A percentile compares a stretch with the other conserved stretches of the same genome.
These are phyloP conservation scores for Fusarium tuaranense DNA, from an alignment of 2,329 filamentous ascomycete genomes.

Conservation along the genomic window DNA sequence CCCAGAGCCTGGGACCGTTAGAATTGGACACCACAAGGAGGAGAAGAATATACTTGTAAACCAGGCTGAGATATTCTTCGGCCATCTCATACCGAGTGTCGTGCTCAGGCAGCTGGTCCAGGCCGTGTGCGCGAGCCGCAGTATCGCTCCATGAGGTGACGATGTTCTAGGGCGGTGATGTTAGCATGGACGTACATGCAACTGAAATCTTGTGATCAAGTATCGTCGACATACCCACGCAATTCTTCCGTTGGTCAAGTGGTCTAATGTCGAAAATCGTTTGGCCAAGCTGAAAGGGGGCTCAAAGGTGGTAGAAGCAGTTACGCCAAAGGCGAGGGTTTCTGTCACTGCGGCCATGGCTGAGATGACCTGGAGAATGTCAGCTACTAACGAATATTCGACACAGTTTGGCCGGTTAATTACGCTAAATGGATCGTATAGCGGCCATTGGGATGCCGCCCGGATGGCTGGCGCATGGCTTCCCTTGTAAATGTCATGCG, in stretches of 20 bases:
- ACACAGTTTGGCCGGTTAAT: background rate
- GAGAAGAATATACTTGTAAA: constrained; percentile 48
- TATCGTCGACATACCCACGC: constrained; percentile 54
- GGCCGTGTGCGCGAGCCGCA: constrained; percentile 71
- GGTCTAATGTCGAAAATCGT: constrained; percentile 71
- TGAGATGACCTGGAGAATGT: background rate
- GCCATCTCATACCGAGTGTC: constrained; percentile 27
- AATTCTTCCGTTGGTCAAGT: constrained; percentile 68
- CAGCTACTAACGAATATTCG: background rate
- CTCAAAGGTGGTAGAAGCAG: constrained; percentile 63
- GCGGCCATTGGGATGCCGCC: constrained; percentile 10
- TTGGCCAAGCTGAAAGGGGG: constrained; percentile 74
- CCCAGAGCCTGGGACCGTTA: constrained; percentile 55
- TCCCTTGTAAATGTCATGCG: constrained; percentile 1
- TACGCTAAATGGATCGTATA: constrained; percentile 13
- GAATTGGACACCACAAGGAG: background rate
- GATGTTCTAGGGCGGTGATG: constrained; percentile 56
- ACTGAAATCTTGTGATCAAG: background rate
- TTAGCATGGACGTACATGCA: background rate
- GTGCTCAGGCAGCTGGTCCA: constrained; percentile 55
- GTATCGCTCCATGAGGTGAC: constrained; percentile 76
- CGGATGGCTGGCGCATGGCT: constrained; percentile 7
- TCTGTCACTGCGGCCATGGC: constrained; percentile 61
- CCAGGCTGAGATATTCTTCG: constrained; percentile 15
- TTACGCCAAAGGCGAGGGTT: constrained; percentile 22